Percentiles rank a stretch among this genome's conserved stretches.
phyloP scores from a whole-genome alignment of 2,329 filamentous ascomycete genomes.

The Microcyclosporella mali region DNA sequence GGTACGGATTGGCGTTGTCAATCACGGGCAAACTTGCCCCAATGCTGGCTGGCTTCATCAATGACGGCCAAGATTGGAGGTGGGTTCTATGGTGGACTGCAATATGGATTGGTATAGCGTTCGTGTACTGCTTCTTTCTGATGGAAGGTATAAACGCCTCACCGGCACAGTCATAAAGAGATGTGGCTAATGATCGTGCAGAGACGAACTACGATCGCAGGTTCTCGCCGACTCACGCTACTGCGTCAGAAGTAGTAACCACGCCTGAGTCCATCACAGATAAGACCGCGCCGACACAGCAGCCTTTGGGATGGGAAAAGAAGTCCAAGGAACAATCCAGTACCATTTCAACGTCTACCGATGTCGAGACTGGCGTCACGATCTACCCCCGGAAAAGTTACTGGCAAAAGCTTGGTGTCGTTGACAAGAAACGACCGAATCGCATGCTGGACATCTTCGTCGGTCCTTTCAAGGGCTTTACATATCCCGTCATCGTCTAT shows the following conservation, averaged over 20 bases:
- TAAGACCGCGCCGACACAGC: too few species aligned
- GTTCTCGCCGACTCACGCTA: not conserved
- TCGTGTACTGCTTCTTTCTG: slow-evolving; percentile 53
- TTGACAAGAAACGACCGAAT: slow-evolving; percentile 39
- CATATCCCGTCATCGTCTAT: slow-evolving; percentile 21
- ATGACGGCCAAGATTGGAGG: slow-evolving; percentile 43
- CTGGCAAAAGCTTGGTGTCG: slow-evolving; percentile 35
- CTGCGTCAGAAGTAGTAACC: not conserved
- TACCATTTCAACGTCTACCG: slow-evolving; percentile 1
- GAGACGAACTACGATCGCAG: slow-evolving; percentile 49
- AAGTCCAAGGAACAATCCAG: slow-evolving; percentile 1
- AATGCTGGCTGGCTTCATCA: slow-evolving; percentile 46
- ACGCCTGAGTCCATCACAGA: too few species aligned
- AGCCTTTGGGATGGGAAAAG: too few species aligned
- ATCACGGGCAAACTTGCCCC: slow-evolving; percentile 31
- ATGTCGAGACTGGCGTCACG: slow-evolving; percentile 27
- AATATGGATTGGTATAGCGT: slow-evolving; percentile 46
- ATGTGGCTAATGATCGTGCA: not conserved
- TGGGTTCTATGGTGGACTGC: slow-evolving; percentile 50
- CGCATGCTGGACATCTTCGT: slow-evolving; percentile 36
- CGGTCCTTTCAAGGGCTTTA: slow-evolving; percentile 23
- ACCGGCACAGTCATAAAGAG: not conserved
- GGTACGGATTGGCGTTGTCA: slow-evolving; percentile 26
- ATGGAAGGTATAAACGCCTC: slow-evolving; percentile 39
- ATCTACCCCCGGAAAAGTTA: slow-evolving; percentile 37